Percentiles rank a stretch among this genome's conserved stretches.
Conservation (phyloP, 2,329 filamentous ascomycete genomes). For the Ophiostoma fasciatum region DNA sequence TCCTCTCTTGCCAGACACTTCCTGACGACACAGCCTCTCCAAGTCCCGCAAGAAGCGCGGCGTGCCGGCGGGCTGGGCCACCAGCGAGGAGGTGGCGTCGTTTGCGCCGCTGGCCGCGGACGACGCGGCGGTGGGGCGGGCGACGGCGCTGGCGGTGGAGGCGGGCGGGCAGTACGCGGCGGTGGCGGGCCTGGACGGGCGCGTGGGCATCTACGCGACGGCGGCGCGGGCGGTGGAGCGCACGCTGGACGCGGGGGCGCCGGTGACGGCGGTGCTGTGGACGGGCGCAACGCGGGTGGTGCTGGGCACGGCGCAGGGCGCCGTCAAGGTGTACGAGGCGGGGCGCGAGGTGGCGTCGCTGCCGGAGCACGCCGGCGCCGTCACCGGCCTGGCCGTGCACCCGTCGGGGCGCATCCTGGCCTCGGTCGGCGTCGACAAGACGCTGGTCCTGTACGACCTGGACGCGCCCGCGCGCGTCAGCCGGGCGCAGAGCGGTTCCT, state of each 20-base stretch:
- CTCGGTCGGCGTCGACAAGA: slow-evolving; percentile 83
- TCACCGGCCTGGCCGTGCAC: slow-evolving; percentile 64
- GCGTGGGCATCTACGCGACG: slow-evolving; percentile 61
- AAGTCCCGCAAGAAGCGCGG: slow-evolving; percentile 82
- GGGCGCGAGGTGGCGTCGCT: slow-evolving; percentile 56
- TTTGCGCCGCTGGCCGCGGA: slow-evolving; percentile 31
- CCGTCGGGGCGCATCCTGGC: slow-evolving; percentile 71
- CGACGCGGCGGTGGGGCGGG: slow-evolving; percentile 30
- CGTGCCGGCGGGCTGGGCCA: slow-evolving; percentile 73
- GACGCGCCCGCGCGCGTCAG: slow-evolving; percentile 50
- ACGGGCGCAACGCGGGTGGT: slow-evolving; percentile 53
- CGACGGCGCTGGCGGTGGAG: slow-evolving; percentile 33
- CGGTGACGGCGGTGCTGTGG: slow-evolving; percentile 53
- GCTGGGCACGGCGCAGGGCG: slow-evolving; percentile 59
- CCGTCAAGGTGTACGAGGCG: slow-evolving; percentile 64
- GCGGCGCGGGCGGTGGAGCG: slow-evolving; percentile 52
- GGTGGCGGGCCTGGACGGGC: slow-evolving; percentile 60
- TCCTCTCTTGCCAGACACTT: slow-evolving; percentile 2
- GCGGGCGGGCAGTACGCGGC: slow-evolving; percentile 42
- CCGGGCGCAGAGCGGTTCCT: slow-evolving; percentile 64
- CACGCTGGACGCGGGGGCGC: slow-evolving; percentile 48
- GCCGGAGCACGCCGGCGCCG: slow-evolving; percentile 68
- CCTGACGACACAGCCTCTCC: slow-evolving; percentile 63
- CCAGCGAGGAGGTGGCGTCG: slow-evolving; percentile 49
- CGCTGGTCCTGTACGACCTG: slow-evolving; percentile 80